Base-by-base conservation (phyloP, 129 eudicot genomes). In the Flaveria brownii region DNA sequence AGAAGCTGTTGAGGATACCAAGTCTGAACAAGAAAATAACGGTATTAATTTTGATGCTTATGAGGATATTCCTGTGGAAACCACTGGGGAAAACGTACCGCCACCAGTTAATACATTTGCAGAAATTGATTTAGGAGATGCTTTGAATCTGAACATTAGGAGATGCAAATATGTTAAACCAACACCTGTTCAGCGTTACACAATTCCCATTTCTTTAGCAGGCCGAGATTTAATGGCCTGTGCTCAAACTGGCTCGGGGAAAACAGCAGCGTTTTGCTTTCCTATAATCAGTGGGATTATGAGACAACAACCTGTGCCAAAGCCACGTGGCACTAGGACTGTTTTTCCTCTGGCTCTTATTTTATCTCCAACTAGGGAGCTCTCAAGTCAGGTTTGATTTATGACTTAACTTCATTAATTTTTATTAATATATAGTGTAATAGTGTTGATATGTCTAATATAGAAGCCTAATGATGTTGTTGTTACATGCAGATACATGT, bases 181-280 rank as follows among this genome's bases (percentile, higher is more conserved):
- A 1, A 88, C 95, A 5, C 95, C 97, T 18, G 90, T 91, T 41
- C 97, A 91, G 67, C 87, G 95, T 52, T 80, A 91, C 71, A 89
- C 97, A 7, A 91, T 91, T 60, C 97, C 97, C 2, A 88, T 88
- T 64, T 87, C 95, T 51, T 80, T 88, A 64, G 90, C 86, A 4
- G 97, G 97, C 2, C 82, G 97, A 68, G 97, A 91, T 80, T 74
- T 91, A 72, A 91, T 91, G 97, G 97, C 97, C 23, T 88, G 97
- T 74, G 97, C 97, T 36, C 97, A 91, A 80, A 91, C 97, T 11
- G 97, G 97, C 17, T 91, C 97, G 1, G 97, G 97, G 8, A 91
- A 91, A 79, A 91, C 97, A 5, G 97, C 97, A 13, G 95, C 97
- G 3, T 91, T 91, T 81, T 91, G 97, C 75, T 91, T 91, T 45